Evolutionary conservation across 2,329 filamentous ascomycete genomes (phyloP).

Genomic region (Calonectria crousiana): DNA sequence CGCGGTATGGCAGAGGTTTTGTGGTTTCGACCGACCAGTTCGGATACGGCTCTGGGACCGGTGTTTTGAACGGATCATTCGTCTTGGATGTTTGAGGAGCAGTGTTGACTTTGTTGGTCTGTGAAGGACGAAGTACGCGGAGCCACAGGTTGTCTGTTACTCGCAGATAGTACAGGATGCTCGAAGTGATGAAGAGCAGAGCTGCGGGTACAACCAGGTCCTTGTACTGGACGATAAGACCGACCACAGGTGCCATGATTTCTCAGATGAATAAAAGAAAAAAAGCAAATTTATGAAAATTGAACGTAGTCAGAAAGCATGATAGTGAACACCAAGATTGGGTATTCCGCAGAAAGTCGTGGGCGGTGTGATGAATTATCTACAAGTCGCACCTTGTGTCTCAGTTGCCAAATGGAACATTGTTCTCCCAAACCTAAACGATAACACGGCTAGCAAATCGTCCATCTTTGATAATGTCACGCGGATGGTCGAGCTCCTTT

Average conservation of each 20-base stretch:
- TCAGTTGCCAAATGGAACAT: neutral
- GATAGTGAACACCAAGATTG: neutral
- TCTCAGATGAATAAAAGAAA: neutral
- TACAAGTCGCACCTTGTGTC: neutral
- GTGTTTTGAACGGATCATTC: slow-evolving; percentile 64
- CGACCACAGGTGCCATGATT: slow-evolving; percentile 14
- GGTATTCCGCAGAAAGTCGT: neutral
- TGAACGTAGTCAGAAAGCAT: neutral
- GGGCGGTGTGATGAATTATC: neutral
- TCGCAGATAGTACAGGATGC: slow-evolving; percentile 19
- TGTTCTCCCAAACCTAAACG: slow-evolving; percentile 1
- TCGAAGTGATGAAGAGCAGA: slow-evolving; percentile 15
- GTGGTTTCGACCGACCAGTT: slow-evolving; percentile 77
- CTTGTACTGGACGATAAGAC: neutral
- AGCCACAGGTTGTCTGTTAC: neutral
- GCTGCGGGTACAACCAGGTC: slow-evolving; percentile 15
- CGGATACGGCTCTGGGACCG: slow-evolving; percentile 71
- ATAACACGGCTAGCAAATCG: neutral
- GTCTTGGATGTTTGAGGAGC: slow-evolving; percentile 22
- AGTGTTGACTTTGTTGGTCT: slow-evolving; percentile 7
- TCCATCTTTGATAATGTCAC: neutral
- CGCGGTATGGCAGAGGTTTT: slow-evolving; percentile 81
- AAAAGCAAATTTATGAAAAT: neutral
- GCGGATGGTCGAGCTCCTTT: slow-evolving; percentile 13
- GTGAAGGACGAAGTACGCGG: neutral